These are phyloP conservation scores for Dissophora globulifera DNA, from an alignment of 192 early-diverging fungal genomes.

Conservation along the genomic window DNA sequence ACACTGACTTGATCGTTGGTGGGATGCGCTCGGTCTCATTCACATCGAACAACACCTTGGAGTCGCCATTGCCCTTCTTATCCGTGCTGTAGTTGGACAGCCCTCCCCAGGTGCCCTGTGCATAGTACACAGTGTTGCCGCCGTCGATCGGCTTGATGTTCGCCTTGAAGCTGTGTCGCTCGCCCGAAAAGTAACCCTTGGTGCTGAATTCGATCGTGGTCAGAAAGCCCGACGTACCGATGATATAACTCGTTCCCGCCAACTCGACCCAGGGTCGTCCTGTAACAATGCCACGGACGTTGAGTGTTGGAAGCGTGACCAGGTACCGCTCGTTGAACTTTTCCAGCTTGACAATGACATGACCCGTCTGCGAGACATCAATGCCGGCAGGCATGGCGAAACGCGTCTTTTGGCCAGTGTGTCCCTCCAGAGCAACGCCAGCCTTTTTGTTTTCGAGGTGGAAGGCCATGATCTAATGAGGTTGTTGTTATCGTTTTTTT, in stretches of 20 bases:
- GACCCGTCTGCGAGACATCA: constrained; percentile 75
- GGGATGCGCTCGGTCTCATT: constrained; percentile 59
- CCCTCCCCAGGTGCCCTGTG: constrained; percentile 74
- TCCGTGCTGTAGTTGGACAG: constrained; percentile 54
- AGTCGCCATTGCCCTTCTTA: not conserved
- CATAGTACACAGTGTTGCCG: constrained; percentile 6
- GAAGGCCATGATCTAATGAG: constrained; percentile 36
- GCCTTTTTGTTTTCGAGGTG: constrained; percentile 47
- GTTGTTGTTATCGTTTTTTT: too few species aligned
- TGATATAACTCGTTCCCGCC: constrained; percentile 22
- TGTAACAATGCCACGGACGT: constrained; percentile 76
- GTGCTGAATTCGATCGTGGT: constrained; percentile 75
- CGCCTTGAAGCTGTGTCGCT: constrained; percentile 79
- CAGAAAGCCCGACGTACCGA: constrained; percentile 16
- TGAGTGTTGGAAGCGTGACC: constrained; percentile 76
- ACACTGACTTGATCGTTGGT: constrained; percentile 65
- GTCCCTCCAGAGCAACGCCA: constrained; percentile 34
- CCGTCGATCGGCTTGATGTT: constrained; percentile 17
- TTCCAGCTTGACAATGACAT: constrained; percentile 69
- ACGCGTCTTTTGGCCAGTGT: constrained; percentile 72
- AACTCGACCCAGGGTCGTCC: constrained; percentile 53
- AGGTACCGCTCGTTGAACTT: constrained; percentile 74
- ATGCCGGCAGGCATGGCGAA: constrained; percentile 84
- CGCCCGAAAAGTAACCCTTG: constrained; percentile 82
- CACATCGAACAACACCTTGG: constrained; percentile 69